phyloP scores from a whole-genome alignment of 1,284 basidiomycete genomes.

The Neolentinus lepideus region DNA sequence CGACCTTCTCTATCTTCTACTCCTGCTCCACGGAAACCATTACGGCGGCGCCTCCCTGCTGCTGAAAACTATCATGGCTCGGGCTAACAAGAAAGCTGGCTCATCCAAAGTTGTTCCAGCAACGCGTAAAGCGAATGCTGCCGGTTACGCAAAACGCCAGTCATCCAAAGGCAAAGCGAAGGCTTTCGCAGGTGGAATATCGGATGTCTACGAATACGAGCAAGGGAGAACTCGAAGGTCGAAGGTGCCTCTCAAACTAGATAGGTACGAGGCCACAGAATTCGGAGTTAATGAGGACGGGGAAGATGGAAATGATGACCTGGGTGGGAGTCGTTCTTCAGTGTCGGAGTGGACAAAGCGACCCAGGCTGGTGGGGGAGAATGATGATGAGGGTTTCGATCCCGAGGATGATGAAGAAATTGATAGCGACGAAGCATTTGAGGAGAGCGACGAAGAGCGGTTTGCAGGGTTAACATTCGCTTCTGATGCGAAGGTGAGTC shows the following conservation, averaged over 20 bases:
- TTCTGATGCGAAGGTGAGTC: conserved; percentile 34
- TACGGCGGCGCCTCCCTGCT: neutral
- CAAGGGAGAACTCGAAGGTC: conserved; percentile 48
- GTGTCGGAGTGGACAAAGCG: conserved; percentile 5
- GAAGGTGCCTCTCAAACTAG: conserved; percentile 46
- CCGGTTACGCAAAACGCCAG: conserved; percentile 48
- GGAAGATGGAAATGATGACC: conserved; percentile 15
- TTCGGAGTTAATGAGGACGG: conserved; percentile 24
- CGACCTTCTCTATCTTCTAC: neutral
- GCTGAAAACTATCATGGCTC: conserved; percentile 5
- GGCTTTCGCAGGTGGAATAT: conserved; percentile 13
- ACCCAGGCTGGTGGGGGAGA: conserved; percentile 48
- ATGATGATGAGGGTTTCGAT: conserved; percentile 46
- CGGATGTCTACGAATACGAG: conserved; percentile 59
- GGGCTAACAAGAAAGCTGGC: conserved; percentile 1
- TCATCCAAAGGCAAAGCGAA: conserved; percentile 31
- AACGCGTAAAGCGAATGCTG: conserved; percentile 27
- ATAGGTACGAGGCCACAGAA: conserved; percentile 45
- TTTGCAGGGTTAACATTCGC: conserved; percentile 62
- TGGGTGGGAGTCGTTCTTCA: neutral
- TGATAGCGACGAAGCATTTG: conserved; percentile 74
- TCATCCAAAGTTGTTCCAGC: conserved; percentile 3
- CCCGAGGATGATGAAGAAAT: conserved; percentile 72
- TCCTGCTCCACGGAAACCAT: too few relatives aligned
- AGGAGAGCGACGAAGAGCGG: conserved; percentile 76